A percentile compares a stretch with the other conserved stretches of the same genome.
phyloP scores from a whole-genome alignment of 31 red algal genomes.

The Asparagopsis taxiformis region DNA sequence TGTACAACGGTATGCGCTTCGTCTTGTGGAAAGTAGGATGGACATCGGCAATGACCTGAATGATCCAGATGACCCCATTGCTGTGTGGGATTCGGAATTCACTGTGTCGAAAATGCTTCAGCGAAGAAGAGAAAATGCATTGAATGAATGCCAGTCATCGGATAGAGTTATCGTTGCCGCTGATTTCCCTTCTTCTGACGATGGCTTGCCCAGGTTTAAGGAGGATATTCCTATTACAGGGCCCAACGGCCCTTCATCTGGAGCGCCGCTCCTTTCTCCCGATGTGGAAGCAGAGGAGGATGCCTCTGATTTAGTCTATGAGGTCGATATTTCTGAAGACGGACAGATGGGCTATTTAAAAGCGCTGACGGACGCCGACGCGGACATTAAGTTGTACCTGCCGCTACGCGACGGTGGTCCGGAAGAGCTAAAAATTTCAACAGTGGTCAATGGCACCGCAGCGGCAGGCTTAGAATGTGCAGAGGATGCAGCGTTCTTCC shows the following conservation, averaged over 20 bases:
- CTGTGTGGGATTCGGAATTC: conserved; percentile 21
- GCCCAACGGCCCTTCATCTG: neutral
- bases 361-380: conserved; percentile 78
- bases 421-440: conserved; percentile 85
- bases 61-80: neutral
- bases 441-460: conserved; percentile 78
- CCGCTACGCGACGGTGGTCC: conserved; percentile 92
- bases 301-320: conserved; percentile 34
- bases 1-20: conserved; percentile 69
- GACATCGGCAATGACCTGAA: neutral
- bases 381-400: conserved; percentile 80
- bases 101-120: conserved; percentile 18
- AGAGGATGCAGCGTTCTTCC: conserved; percentile 90
- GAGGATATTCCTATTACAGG: conserved; percentile 2
- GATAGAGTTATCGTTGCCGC: conserved; percentile 16
- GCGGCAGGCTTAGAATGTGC: conserved; percentile 84
- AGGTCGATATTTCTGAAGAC: conserved; percentile 65
- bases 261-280: neutral
- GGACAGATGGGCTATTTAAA: conserved; percentile 64
- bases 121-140: neutral
- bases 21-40: conserved; percentile 43
- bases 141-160: neutral
- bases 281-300: conserved; percentile 19
- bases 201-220: neutral
- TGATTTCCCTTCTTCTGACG: conserved; percentile 8